Conservation (phyloP, 257 asterid genomes). For the Plantago ovata region DNA sequence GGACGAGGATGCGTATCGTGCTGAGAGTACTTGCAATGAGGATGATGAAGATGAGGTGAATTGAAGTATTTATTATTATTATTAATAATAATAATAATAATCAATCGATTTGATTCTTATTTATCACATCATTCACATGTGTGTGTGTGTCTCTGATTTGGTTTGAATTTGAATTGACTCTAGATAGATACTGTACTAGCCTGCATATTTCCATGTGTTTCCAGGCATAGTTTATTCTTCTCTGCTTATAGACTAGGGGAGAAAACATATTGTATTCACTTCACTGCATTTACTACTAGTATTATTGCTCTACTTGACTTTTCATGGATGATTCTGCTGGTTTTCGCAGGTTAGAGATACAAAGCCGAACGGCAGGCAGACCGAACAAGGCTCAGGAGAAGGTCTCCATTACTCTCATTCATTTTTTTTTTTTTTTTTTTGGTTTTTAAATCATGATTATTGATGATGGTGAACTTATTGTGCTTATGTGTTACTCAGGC, state of each 20-base stretch:
- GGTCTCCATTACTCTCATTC: constrained; percentile 29
- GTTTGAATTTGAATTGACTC: neutral
- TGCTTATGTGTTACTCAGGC: constrained; percentile 36
- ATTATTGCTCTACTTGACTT: no score
- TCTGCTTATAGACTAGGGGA: no score
- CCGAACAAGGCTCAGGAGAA: constrained; percentile 56
- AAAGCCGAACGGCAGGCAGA: constrained; percentile 38
- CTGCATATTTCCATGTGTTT: no score
- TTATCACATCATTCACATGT: constrained; percentile 24
- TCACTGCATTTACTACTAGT: no score
- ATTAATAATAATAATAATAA: constrained; percentile 25
- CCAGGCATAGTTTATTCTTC: no score
- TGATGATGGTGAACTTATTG: constrained; percentile 1
- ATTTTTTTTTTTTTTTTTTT: constrained; percentile 1
- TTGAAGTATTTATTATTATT: neutral
- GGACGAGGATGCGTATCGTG: constrained; percentile 33
- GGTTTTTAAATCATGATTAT: constrained; percentile 10
- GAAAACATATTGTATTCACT: no score
- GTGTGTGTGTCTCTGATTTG: constrained; percentile 21
- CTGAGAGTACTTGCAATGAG: constrained; percentile 9
- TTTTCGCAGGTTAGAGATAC: constrained; percentile 62
- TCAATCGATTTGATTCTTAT: constrained; percentile 10
- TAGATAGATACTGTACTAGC: no score
- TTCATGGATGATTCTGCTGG: constrained; percentile 24
- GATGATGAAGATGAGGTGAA: constrained; percentile 32